These are phyloP conservation scores for Mortierella alpina DNA, from an alignment of 192 early-diverging fungal species.

Conservation along the genomic window DNA sequence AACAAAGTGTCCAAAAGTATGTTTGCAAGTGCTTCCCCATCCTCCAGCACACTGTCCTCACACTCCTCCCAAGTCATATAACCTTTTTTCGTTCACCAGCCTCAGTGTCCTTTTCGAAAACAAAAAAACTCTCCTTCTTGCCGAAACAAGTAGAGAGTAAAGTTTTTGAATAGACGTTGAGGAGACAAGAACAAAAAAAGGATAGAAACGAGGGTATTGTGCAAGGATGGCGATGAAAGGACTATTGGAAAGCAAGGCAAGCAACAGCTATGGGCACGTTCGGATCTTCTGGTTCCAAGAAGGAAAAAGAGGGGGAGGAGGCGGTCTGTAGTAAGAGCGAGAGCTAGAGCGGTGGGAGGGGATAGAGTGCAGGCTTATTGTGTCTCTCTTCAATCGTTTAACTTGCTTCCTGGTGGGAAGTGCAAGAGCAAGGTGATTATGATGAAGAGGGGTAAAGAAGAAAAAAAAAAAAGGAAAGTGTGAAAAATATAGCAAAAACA, in stretches of 20 bases:
- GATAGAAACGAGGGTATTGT: not conserved
- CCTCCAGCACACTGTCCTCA: too few species aligned
- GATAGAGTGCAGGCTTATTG: constrained; percentile 54
- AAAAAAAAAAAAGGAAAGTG: constrained; percentile 6
- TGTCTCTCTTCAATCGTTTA: constrained; percentile 54
- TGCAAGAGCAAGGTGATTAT: constrained; percentile 47
- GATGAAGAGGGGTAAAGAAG: constrained; percentile 41
- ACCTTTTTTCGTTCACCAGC: too few species aligned
- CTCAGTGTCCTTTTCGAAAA: too few species aligned
- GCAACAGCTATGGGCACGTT: too few species aligned
- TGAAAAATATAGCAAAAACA: not conserved
- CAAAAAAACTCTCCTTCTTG: too few species aligned
- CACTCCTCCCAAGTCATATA: too few species aligned
- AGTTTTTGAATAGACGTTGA: too few species aligned
- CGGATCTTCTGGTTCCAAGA: not conserved
- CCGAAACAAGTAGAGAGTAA: too few species aligned
- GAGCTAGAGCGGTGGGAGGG: constrained; percentile 1
- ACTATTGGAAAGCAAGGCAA: too few species aligned
- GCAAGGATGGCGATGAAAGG: not conserved
- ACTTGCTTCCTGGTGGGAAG: constrained; percentile 20
- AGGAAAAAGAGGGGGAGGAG: not conserved
- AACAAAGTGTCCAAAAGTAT: not conserved
- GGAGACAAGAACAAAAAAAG: constrained; percentile 1
- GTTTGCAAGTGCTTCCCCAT: too few species aligned
- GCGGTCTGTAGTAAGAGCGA: not conserved